Conservation (phyloP, 2,329 filamentous ascomycete genomes). For the Aspergillus sp. region DNA sequence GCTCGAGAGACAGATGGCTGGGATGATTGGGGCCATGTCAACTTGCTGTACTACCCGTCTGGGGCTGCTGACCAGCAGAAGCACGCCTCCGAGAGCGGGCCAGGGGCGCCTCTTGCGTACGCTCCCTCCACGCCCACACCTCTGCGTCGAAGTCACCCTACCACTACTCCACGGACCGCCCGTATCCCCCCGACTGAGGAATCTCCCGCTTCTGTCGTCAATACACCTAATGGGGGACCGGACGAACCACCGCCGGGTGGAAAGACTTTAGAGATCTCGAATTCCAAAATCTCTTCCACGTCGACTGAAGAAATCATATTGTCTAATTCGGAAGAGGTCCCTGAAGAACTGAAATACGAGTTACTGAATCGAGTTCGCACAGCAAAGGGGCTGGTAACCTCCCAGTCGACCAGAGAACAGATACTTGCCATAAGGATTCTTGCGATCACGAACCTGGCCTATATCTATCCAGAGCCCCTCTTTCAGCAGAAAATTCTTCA, state of each 20-base stretch:
- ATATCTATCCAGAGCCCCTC: constrained; percentile 80
- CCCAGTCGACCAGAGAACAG: constrained; percentile 69
- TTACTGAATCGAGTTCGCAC: constrained; percentile 80
- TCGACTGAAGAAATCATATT: constrained; percentile 44
- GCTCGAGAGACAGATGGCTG: constrained; percentile 64
- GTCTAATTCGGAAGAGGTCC: constrained; percentile 64
- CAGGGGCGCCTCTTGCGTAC: constrained; percentile 45
- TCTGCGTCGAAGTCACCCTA: constrained; percentile 69
- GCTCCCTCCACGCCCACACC: constrained; percentile 75
- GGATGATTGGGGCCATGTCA: constrained; percentile 80
- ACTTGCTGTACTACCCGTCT: constrained; percentile 74
- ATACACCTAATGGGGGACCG: constrained; percentile 39
- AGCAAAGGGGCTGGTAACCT: constrained; percentile 76
- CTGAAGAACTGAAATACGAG: constrained; percentile 77
- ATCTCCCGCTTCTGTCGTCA: constrained; percentile 55
- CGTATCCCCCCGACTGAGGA: constrained; percentile 51
- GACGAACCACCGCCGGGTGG: constrained; percentile 48
- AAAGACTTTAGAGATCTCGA: constrained; percentile 67
- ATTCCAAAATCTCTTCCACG: constrained; percentile 48
- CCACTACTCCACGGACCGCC: constrained; percentile 57
- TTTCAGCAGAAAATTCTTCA: constrained; percentile 86
- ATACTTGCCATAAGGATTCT: constrained; percentile 81
- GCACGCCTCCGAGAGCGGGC: constrained; percentile 34
- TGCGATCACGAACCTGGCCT: constrained; percentile 87
- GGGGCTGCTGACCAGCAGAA: constrained; percentile 40